phyloP scores from a whole-genome alignment of 179 eudicot species.

The Heliamphora pulchella region DNA sequence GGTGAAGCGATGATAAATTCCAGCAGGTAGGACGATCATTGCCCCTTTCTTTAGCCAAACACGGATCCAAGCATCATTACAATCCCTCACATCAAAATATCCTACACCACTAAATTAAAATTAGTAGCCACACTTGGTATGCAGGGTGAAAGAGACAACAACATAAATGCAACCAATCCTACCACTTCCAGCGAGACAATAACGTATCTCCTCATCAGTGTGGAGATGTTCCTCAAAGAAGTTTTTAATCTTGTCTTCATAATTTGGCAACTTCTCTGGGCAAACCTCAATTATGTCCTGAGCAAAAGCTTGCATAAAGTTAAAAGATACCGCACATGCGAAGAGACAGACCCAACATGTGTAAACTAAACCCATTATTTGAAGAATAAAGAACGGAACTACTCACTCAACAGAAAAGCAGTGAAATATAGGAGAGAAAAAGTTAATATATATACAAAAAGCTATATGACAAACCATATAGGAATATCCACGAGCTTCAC shows the following conservation, averaged over 20 bases:
- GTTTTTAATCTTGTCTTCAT: constrained; percentile 77
- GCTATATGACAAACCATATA: constrained; percentile 52
- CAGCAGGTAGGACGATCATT: constrained; percentile 94
- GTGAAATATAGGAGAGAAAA: neutral
- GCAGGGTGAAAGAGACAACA: neutral
- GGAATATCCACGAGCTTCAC: constrained; percentile 83
- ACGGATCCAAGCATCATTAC: constrained; percentile 81
- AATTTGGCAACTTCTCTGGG: constrained; percentile 90
- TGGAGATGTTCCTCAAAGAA: constrained; percentile 92
- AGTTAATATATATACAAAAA: neutral
- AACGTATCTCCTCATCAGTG: constrained; percentile 98
- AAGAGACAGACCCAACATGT: neutral
- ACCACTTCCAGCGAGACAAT: constrained; percentile 93
- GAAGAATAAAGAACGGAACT: neutral
- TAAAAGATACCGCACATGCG: neutral
- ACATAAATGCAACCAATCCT: constrained; percentile 15
- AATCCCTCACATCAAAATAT: constrained; percentile 94
- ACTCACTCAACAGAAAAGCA: neutral
- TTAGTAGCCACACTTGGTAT: neutral
- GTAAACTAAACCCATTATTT: neutral
- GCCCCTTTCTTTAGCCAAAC: constrained; percentile 94
- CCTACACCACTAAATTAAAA: constrained; percentile 35
- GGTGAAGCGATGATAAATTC: constrained; percentile 78
- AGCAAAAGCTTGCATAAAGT: neutral
- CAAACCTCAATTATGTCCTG: constrained; percentile 88